Evolutionary conservation across 805 yeast species (phyloP).

Genomic region (Candida sithepensis): DNA sequence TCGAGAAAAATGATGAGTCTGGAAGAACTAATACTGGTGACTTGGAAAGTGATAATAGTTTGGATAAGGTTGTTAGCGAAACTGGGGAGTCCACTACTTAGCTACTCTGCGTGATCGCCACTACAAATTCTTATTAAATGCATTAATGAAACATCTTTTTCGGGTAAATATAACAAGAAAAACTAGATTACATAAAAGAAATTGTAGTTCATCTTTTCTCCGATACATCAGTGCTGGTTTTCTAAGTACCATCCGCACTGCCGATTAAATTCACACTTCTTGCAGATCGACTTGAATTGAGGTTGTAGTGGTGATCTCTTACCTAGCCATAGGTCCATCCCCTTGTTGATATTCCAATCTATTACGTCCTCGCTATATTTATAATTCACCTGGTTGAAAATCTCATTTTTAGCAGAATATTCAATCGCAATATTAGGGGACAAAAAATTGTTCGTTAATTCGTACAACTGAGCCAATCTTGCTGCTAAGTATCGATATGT

Average conservation of each 20-base stretch:
- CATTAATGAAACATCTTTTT: too few species aligned
- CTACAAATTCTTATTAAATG: too few species aligned
- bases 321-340: conserved; percentile 59
- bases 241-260: conserved; percentile 39
- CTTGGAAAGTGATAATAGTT: not conserved
- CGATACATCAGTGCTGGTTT: not conserved
- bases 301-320: conserved; percentile 44
- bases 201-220: not conserved
- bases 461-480: conserved; percentile 46
- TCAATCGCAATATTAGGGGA: conserved; percentile 43
- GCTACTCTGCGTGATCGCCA: not conserved
- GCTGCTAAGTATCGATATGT: conserved; percentile 56
- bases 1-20: not conserved
- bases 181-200: not conserved
- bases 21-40: not conserved
- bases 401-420: conserved; percentile 44
- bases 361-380: conserved; percentile 34
- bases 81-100: not conserved
- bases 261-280: conserved; percentile 48
- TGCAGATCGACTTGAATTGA: conserved; percentile 43
- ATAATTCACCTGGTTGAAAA: conserved; percentile 40
- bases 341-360: conserved; percentile 26
- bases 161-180: not conserved
- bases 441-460: conserved; percentile 33
- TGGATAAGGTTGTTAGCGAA: not conserved